phyloP scores from a whole-genome alignment of 2,329 filamentous ascomycete genomes.

The Alternaria gaisen region DNA sequence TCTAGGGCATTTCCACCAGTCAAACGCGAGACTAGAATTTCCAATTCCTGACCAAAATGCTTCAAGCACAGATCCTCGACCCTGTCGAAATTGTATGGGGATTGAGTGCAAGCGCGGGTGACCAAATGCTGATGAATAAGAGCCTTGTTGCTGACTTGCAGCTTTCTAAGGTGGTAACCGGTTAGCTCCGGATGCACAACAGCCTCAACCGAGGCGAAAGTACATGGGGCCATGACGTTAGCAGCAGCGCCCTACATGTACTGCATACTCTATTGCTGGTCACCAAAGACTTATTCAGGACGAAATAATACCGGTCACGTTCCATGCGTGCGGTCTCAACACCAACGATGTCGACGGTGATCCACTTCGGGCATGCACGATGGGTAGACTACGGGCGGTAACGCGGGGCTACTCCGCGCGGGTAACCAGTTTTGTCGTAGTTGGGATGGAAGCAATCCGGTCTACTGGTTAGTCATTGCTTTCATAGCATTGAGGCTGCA shows the following conservation, averaged over 20 bases:
- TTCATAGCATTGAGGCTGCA: constrained; percentile 10
- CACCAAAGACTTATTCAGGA: constrained; percentile 35
- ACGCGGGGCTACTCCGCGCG: not conserved
- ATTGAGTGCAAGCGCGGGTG: not conserved
- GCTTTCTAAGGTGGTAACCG: constrained; percentile 14
- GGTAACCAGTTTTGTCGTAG: not conserved
- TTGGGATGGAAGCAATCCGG: not conserved
- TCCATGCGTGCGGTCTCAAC: constrained; percentile 2
- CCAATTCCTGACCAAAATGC: constrained; percentile 22
- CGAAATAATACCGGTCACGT: not conserved
- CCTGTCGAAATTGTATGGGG: not conserved
- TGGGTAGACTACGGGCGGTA: not conserved
- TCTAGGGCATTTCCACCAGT: not conserved
- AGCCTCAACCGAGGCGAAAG: constrained; percentile 24
- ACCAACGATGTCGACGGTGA: not conserved
- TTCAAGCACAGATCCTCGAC: not conserved
- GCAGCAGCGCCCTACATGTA: not conserved
- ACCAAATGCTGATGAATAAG: constrained; percentile 33
- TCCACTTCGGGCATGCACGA: constrained; percentile 2
- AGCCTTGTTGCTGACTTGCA: constrained; percentile 29
- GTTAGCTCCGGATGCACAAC: constrained; percentile 16
- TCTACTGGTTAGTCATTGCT: constrained; percentile 25
- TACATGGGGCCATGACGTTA: constrained; percentile 1
- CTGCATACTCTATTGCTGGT: constrained; percentile 10
- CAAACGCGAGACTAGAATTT: not conserved